Conservation (phyloP, 2,329 filamentous ascomycete species). For the Corynespora cassiicola region DNA sequence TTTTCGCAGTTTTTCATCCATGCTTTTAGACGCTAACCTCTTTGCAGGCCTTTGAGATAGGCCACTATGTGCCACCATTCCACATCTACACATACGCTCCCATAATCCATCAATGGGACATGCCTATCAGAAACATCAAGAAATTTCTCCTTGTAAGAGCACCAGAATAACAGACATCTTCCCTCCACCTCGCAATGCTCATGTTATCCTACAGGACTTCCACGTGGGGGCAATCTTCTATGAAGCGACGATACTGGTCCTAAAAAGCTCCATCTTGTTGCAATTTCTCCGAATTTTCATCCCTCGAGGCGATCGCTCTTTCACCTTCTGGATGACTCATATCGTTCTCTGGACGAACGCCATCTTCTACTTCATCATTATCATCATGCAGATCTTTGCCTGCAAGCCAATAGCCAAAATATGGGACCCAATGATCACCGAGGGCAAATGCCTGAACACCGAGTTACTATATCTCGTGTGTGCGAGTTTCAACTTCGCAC, state of each 20-base stretch:
- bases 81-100: neutral
- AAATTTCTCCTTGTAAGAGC: too few species aligned
- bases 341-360: conserved; percentile 11
- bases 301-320: neutral
- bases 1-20: too few species aligned
- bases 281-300: conserved; percentile 13
- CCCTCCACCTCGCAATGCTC: conserved; percentile 4
- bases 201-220: conserved; percentile 8
- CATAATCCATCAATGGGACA: conserved; percentile 3
- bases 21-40: too few species aligned
- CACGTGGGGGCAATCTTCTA: neutral
- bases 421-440: conserved; percentile 6
- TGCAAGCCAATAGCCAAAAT: conserved; percentile 9
- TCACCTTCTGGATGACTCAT: conserved; percentile 11
- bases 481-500: conserved; percentile 18
- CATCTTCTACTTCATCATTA: conserved; percentile 7
- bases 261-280: conserved; percentile 12
- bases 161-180: too few species aligned
- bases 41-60: conserved; percentile 1
- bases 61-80: neutral
- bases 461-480: neutral
- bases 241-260: conserved; percentile 4
- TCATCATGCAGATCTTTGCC: conserved; percentile 4
- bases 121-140: neutral
- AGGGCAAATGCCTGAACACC: conserved; percentile 27